Percentiles rank a stretch among this genome's conserved stretches.
These are phyloP conservation scores for Mycena kentingensis DNA, from an alignment of 768 basidiomycete genomes.

Conservation along the genomic window DNA sequence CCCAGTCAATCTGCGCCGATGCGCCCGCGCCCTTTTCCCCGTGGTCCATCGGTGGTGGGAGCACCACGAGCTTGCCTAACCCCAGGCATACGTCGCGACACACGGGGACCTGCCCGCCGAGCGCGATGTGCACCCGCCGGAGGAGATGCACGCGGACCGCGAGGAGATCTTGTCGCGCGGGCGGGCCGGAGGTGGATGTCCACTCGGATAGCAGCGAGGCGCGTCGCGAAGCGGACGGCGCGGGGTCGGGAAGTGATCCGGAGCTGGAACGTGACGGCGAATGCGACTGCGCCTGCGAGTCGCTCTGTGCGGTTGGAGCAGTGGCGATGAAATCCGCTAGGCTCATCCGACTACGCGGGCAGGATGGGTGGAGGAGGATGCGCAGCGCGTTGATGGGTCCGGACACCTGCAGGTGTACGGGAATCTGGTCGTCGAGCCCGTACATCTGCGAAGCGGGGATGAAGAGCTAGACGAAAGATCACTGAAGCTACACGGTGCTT, in stretches of 20 bases:
- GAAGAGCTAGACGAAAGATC: conserved; percentile 36
- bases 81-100: not conserved
- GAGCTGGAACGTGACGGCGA: not conserved
- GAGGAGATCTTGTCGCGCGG: too few relatives aligned
- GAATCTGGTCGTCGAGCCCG: conserved; percentile 41
- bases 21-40: not conserved
- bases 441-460: conserved; percentile 42
- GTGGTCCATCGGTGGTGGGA: conserved; percentile 11
- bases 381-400: conserved; percentile 35
- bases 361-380: conserved; percentile 26
- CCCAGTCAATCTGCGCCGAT: conserved; percentile 9
- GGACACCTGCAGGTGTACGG: conserved; percentile 46
- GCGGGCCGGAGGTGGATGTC: too few relatives aligned
- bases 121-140: conserved; percentile 2
- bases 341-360: not conserved
- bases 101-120: conserved; percentile 5
- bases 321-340: too few relatives aligned
- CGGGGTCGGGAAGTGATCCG: not conserved
- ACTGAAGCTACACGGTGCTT: not conserved
- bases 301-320: too few relatives aligned
- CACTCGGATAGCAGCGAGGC: too few relatives aligned
- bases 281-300: not conserved
- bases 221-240: too few relatives aligned
- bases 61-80: conserved; percentile 3
- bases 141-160: conserved; percentile 9